Percentiles rank a stretch among this genome's conserved stretches.
Evolutionary conservation across 2,329 filamentous ascomycete genomes (phyloP).

Genomic region (Xylaria sp.): DNA sequence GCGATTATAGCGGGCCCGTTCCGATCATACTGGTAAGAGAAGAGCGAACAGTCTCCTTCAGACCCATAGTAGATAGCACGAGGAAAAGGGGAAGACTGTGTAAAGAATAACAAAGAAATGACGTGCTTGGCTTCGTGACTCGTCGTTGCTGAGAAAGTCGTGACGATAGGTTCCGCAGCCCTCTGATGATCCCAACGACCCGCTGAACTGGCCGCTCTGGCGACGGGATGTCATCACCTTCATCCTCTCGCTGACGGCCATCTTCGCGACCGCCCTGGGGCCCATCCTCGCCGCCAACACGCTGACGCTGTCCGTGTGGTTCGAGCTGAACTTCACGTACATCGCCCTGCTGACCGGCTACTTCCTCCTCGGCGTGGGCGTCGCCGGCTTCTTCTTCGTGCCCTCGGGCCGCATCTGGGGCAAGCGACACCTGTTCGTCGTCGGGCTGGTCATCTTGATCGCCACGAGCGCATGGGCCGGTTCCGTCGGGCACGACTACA

Average conservation of each 20-base stretch:
- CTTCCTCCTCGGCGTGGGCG: constrained; percentile 83
- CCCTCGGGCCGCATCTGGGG: constrained; percentile 91
- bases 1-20: constrained; percentile 72
- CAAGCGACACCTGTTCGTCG: constrained; percentile 86
- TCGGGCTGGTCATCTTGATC: constrained; percentile 80
- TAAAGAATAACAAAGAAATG: not conserved
- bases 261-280: constrained; percentile 85
- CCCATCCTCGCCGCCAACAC: constrained; percentile 92
- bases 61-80: not conserved
- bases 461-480: constrained; percentile 83
- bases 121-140: not conserved
- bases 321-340: constrained; percentile 73
- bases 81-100: too few relatives aligned
- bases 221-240: constrained; percentile 82
- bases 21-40: constrained; percentile 77
- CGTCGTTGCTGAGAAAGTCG: constrained; percentile 22
- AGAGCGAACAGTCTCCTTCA: not conserved
- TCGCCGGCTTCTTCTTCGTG: constrained; percentile 86
- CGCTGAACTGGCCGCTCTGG: constrained; percentile 87
- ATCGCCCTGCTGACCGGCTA: constrained; percentile 88
- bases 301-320: constrained; percentile 76
- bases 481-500: constrained; percentile 73
- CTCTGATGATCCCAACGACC: constrained; percentile 90
- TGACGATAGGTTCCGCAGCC: constrained; percentile 77
- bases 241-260: constrained; percentile 80